Conservation (phyloP, 495 filamentous ascomycete genomes). For the Neurospora hispaniola region DNA sequence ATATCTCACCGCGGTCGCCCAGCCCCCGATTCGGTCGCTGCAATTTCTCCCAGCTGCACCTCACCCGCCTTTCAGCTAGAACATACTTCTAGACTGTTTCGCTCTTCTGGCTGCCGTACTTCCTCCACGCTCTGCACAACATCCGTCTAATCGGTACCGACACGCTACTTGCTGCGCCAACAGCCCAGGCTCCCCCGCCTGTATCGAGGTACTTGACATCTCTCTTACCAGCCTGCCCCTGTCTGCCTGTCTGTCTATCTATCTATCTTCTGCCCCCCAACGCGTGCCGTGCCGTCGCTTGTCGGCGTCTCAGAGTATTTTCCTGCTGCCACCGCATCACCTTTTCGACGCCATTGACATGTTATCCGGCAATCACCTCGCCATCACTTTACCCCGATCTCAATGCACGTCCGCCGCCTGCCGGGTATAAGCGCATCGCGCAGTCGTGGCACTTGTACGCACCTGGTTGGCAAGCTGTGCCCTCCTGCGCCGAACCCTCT, state of each 20-base stretch:
- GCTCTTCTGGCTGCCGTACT: neutral
- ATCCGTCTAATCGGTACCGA: neutral
- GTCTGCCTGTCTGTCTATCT: neutral
- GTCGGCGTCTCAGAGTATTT: neutral
- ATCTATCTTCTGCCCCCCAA: neutral
- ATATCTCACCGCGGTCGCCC: conserved; percentile 2
- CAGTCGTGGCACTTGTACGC: neutral
- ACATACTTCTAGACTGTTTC: neutral
- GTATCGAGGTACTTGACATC: neutral
- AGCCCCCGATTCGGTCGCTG: conserved; percentile 5
- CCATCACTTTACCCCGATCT: neutral
- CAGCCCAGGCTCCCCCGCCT: neutral
- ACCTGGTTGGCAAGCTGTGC: neutral
- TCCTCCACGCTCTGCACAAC: neutral
- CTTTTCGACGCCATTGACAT: neutral
- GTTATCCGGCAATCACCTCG: neutral
- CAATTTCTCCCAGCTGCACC: neutral
- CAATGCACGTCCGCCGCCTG: conserved; percentile 6
- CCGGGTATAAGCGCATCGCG: conserved; percentile 18
- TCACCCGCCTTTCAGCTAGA: neutral
- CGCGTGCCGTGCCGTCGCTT: neutral
- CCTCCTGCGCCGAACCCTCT: neutral
- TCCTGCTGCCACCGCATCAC: neutral
- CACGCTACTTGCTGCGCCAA: neutral
- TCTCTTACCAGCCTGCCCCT: neutral